These are phyloP conservation scores for Ophiostoma himal-ulmi DNA, from an alignment of 2,329 filamentous ascomycete genomes.

Conservation along the genomic window DNA sequence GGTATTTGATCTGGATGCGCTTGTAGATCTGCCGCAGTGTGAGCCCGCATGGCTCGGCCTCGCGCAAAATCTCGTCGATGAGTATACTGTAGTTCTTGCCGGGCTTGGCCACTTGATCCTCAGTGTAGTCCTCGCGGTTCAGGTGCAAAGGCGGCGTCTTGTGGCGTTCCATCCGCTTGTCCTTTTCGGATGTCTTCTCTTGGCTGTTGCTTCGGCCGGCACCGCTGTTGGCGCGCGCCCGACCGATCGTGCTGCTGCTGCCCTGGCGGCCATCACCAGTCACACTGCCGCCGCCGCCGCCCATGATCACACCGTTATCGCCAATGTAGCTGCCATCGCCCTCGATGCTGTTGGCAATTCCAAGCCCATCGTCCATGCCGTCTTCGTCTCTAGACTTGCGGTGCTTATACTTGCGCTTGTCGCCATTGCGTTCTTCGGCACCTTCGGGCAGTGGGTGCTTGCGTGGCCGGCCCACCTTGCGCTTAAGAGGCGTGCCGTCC, in stretches of 20 bases:
- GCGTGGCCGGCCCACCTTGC: slow-evolving; percentile 59
- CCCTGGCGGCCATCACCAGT: slow-evolving; percentile 13
- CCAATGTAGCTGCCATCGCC: slow-evolving; percentile 13
- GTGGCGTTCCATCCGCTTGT: slow-evolving; percentile 48
- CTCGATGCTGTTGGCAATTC: slow-evolving; percentile 5
- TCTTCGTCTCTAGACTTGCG: slow-evolving; percentile 42
- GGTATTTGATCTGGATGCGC: slow-evolving; percentile 52
- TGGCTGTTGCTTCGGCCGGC: slow-evolving; percentile 28
- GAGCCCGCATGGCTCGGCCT: slow-evolving; percentile 49
- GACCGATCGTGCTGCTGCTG: background rate
- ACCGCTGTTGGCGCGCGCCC: background rate
- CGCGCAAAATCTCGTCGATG: slow-evolving; percentile 54
- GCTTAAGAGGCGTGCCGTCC: slow-evolving; percentile 50
- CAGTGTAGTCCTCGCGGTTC: slow-evolving; percentile 49
- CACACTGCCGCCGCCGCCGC: background rate
- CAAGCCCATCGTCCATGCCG: slow-evolving; percentile 42
- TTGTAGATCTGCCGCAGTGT: slow-evolving; percentile 60
- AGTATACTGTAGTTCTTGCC: slow-evolving; percentile 58
- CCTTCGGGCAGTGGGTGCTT: slow-evolving; percentile 58
- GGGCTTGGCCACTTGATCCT: slow-evolving; percentile 54
- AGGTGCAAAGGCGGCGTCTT: slow-evolving; percentile 57
- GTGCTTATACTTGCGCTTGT: slow-evolving; percentile 63
- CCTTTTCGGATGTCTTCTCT: slow-evolving; percentile 46
- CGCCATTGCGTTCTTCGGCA: slow-evolving; percentile 43
- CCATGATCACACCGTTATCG: background rate